Evolutionary conservation across 768 basidiomycete genomes (phyloP).

Genomic region (Tricholoma matsutake): DNA sequence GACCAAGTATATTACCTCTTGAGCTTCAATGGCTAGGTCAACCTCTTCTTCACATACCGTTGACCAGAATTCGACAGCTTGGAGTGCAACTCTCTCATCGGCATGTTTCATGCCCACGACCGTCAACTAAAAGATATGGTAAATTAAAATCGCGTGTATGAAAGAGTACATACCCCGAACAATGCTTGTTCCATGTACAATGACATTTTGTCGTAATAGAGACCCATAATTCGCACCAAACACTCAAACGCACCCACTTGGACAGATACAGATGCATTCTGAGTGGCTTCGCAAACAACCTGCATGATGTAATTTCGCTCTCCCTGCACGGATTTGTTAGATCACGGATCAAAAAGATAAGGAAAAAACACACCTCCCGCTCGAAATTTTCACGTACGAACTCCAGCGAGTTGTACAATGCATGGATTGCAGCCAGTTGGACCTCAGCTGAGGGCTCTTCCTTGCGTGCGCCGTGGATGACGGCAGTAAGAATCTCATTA

Average conservation of each 20-base stretch:
- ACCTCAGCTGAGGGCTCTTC: slow-evolving; percentile 92
- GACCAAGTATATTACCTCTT: slow-evolving; percentile 57
- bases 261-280: slow-evolving; percentile 72
- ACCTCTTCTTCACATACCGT: slow-evolving; percentile 98
- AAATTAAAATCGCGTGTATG: slow-evolving; percentile 14
- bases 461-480: slow-evolving; percentile 96
- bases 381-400: slow-evolving; percentile 98
- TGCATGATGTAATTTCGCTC: slow-evolving; percentile 99
- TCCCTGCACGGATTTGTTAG: slow-evolving; percentile 52
- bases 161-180: slow-evolving; percentile 73
- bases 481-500: slow-evolving; percentile 97
- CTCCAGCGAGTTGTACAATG: slow-evolving; percentile 92
- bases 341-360: background rate
- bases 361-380: slow-evolving; percentile 71
- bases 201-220: slow-evolving; percentile 99
- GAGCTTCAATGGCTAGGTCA: slow-evolving; percentile 85
- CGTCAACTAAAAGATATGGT: slow-evolving; percentile 60
- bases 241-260: slow-evolving; percentile 98
- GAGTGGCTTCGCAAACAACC: slow-evolving; percentile 97
- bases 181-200: slow-evolving; percentile 99
- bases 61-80: slow-evolving; percentile 99
- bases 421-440: slow-evolving; percentile 89
- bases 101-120: slow-evolving; percentile 95
- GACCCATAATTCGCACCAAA: slow-evolving; percentile 92
- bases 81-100: slow-evolving; percentile 89